These are phyloP conservation scores for Spathaspora boniae DNA, from an alignment of 805 yeast genomes.

Conservation along the genomic window DNA sequence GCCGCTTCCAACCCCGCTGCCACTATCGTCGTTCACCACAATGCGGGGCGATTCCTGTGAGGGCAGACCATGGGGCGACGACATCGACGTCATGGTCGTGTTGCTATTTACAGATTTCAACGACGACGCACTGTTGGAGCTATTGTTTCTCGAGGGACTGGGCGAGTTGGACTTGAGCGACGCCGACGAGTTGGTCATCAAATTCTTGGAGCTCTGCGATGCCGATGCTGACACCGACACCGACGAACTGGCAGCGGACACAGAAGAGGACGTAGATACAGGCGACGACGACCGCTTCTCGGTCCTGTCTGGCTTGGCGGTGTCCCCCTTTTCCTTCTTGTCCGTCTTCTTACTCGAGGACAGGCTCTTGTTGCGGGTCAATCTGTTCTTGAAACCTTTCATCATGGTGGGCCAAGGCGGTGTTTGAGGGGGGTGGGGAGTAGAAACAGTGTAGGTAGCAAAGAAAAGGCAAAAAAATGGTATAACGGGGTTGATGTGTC, in stretches of 20 bases:
- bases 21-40: constrained; percentile 14
- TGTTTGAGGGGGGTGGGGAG: constrained; percentile 1
- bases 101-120: constrained; percentile 16
- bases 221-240: constrained; percentile 5
- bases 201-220: constrained; percentile 12
- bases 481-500: too few species aligned
- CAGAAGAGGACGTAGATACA: background rate
- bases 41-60: constrained; percentile 20
- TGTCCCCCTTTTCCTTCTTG: constrained; percentile 34
- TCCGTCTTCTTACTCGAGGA: constrained; percentile 32
- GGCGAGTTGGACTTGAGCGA: constrained; percentile 30
- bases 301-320: constrained; percentile 22
- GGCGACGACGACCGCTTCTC: constrained; percentile 10
- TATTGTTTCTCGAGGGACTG: constrained; percentile 29
- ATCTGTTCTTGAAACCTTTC: constrained; percentile 47
- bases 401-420: constrained; percentile 27
- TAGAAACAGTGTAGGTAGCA: background rate
- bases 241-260: constrained; percentile 4
- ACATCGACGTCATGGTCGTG: constrained; percentile 3
- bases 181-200: constrained; percentile 14
- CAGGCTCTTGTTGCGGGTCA: constrained; percentile 38
- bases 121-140: constrained; percentile 17
- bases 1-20: too few species aligned
- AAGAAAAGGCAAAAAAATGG: background rate
- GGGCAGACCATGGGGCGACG: constrained; percentile 17